Evolutionary conservation across 116 monocot genomes (phyloP).

Genomic region (Phalaenopsis hybrid): DNA sequence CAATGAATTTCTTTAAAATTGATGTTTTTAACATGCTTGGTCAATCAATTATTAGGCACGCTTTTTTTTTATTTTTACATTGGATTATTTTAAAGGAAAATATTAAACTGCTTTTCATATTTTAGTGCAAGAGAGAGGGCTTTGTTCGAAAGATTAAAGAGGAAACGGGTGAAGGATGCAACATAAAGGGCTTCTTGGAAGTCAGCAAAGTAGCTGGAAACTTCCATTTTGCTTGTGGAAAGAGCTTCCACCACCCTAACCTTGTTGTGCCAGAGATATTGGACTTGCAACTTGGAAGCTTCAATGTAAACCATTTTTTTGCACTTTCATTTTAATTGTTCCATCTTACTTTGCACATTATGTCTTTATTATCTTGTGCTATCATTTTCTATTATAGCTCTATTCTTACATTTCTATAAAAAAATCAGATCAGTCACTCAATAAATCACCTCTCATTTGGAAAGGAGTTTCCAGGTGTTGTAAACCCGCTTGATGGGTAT

Average conservation of each 20-base stretch:
- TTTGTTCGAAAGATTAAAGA: slow-evolving; percentile 80
- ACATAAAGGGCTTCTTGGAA: slow-evolving; percentile 86
- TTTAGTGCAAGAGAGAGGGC: slow-evolving; percentile 91
- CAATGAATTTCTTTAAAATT: not conserved
- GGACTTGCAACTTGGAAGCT: slow-evolving; percentile 52
- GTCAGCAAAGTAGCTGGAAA: slow-evolving; percentile 97
- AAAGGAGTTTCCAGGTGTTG: slow-evolving; percentile 78
- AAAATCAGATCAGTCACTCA: slow-evolving; percentile 79
- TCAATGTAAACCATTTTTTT: slow-evolving; percentile 43
- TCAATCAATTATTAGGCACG: not conserved
- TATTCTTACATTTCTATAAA: slow-evolving; percentile 3
- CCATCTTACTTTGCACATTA: not conserved
- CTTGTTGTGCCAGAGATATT: slow-evolving; percentile 56
- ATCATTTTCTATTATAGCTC: not conserved
- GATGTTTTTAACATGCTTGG: not conserved
- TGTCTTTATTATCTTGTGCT: not conserved
- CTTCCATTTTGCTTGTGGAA: slow-evolving; percentile 96
- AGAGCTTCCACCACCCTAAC: slow-evolving; percentile 64
- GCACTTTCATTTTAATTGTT: not conserved
- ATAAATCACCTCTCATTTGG: slow-evolving; percentile 95
- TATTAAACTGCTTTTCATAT: not conserved
- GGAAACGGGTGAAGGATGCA: slow-evolving; percentile 98
- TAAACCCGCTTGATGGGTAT: slow-evolving; percentile 97
- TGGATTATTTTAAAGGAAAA: not conserved
- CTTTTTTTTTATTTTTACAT: not conserved